phyloP scores from a whole-genome alignment of 768 basidiomycete species.

The Hemileccinum rubropunctum region DNA sequence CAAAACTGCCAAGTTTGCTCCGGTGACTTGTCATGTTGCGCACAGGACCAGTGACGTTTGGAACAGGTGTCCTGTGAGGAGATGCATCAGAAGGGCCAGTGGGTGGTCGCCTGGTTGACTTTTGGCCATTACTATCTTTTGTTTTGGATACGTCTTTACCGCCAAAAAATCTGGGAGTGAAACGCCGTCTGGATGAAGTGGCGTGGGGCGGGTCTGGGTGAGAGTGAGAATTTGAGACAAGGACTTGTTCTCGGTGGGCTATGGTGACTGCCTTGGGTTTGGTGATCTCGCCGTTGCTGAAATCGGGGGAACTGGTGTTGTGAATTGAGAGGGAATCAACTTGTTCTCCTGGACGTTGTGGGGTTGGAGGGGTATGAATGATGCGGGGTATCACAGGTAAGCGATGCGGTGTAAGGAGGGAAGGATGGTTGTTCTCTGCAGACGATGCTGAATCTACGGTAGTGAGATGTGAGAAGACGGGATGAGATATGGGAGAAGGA shows the following conservation, averaged over 20 bases:
- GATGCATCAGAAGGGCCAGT: conserved; percentile 5
- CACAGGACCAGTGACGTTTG: conserved; percentile 2
- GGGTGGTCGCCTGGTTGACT: conserved; percentile 15
- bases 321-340: conserved; percentile 7
- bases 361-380: conserved; percentile 37
- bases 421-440: conserved; percentile 24
- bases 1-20: conserved; percentile 70
- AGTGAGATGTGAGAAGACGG: conserved; percentile 13
- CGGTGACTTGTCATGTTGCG: conserved; percentile 38
- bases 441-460: conserved; percentile 28
- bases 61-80: conserved; percentile 6
- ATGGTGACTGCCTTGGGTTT: conserved; percentile 17
- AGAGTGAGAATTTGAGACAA: conserved; percentile 25
- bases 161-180: conserved; percentile 30
- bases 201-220: conserved; percentile 3
- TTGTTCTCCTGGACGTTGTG: conserved; percentile 26
- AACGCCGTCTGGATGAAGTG: conserved; percentile 21
- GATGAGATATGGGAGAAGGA: conserved; percentile 14
- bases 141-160: conserved; percentile 24
- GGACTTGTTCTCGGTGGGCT: conserved; percentile 25
- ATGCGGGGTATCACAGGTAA: conserved; percentile 30
- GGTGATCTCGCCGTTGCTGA: conserved; percentile 5
- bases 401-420: conserved; percentile 29
- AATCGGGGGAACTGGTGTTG: conserved; percentile 4
- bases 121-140: conserved; percentile 17